A percentile compares a stretch with the other conserved stretches of the same genome.
Evolutionary conservation across 345 rosid genomes (phyloP).

Genomic region (Sisymbrium altissimum): DNA sequence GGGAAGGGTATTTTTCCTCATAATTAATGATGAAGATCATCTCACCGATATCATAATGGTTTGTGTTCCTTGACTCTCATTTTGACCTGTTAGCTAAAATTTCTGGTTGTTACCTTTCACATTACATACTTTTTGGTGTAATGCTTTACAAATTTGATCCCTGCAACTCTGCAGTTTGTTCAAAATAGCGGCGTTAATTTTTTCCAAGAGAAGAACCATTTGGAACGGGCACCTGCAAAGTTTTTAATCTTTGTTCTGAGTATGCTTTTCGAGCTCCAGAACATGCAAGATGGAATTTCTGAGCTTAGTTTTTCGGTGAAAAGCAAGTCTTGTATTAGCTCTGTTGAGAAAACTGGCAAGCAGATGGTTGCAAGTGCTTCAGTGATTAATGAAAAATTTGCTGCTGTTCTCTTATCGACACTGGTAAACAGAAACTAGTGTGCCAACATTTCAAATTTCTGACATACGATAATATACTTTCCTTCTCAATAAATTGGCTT

Average conservation of each 20-base stretch:
- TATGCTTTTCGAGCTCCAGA: constrained; percentile 64
- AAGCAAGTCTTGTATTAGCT: constrained; percentile 21
- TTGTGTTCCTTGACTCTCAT: constrained; percentile 30
- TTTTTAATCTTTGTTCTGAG: constrained; percentile 54
- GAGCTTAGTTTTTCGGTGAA: constrained; percentile 34
- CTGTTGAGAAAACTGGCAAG: constrained; percentile 35
- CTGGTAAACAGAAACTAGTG: constrained; percentile 49
- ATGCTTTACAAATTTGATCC: constrained; percentile 15
- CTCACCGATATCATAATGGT: constrained; percentile 56
- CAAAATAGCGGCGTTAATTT: constrained; percentile 41
- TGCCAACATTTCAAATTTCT: constrained; percentile 5
- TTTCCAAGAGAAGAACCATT: constrained; percentile 45
- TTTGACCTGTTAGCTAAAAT: neutral
- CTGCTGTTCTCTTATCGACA: constrained; percentile 37
- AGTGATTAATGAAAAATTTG: constrained; percentile 40
- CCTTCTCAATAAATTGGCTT: neutral
- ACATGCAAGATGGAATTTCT: constrained; percentile 44
- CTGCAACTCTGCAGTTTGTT: constrained; percentile 50
- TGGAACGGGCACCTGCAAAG: constrained; percentile 50
- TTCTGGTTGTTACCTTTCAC: neutral
- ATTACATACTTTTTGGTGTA: neutral
- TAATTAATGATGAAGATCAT: constrained; percentile 44
- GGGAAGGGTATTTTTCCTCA: constrained; percentile 68
- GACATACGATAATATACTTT: neutral
- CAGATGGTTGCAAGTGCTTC: constrained; percentile 37